These are phyloP conservation scores for Candida michaelii DNA, from an alignment of 805 yeast species.

Conservation along the genomic window DNA sequence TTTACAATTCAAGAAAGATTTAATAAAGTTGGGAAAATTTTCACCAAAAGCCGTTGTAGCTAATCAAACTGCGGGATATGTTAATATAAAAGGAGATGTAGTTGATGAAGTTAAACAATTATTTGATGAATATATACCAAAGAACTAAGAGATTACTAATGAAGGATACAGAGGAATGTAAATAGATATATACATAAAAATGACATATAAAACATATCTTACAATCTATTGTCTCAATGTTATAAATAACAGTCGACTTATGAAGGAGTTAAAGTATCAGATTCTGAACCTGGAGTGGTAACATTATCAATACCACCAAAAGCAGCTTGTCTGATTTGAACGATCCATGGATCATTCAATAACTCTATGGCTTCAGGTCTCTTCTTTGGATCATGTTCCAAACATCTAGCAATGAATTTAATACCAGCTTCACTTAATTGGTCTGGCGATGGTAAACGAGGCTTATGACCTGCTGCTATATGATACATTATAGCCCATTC, in stretches of 20 bases:
- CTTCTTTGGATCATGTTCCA: constrained; percentile 77
- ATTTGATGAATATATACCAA: constrained; percentile 21
- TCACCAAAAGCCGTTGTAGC: constrained; percentile 36
- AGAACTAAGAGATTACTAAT: too few relatives aligned
- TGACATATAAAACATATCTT: constrained; percentile 4
- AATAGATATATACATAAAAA: constrained; percentile 10
- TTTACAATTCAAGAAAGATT: constrained; percentile 62
- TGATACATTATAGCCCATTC: constrained; percentile 99
- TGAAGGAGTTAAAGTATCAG: neutral
- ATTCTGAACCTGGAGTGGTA: constrained; percentile 40
- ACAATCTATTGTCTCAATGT: neutral
- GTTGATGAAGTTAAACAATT: constrained; percentile 29
- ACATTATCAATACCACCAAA: constrained; percentile 45
- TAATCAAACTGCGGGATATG: constrained; percentile 34
- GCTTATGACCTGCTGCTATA: constrained; percentile 92
- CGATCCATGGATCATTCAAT: constrained; percentile 87
- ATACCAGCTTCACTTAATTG: constrained; percentile 77
- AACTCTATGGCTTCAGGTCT: constrained; percentile 85
- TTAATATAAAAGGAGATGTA: constrained; percentile 42
- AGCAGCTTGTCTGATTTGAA: constrained; percentile 66
- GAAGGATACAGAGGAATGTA: constrained; percentile 9
- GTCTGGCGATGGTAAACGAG: constrained; percentile 76
- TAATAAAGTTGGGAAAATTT: constrained; percentile 52
- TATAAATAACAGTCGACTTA: too few relatives aligned
- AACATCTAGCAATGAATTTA: constrained; percentile 68